Evolutionary conservation across 148 eudicot genomes (phyloP), one percentile per base, ranked within the genome.

Genomic region (Chenopodium quinoa): DNA sequence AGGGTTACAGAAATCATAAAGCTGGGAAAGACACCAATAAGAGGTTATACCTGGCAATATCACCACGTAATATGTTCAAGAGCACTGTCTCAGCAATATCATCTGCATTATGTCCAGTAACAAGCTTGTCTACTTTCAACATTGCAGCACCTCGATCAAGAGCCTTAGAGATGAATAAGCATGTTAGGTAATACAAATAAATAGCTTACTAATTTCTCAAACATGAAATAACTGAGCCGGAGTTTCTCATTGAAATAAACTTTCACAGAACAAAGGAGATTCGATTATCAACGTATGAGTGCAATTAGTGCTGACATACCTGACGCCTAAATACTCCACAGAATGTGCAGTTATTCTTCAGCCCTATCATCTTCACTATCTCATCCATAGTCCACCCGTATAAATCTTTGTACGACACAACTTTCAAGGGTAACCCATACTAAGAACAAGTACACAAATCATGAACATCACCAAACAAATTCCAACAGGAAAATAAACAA

Each of bases 371-470:
- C 88, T 96, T 96, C 86, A 96, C 99, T 76, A 96, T 96, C 78
- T 93, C 99, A 79, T 96, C 99, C 99, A 96, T 96, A 22, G 99
- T 96, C 99, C 99, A 96, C 77, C 99, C 99, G 80, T 96, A 96
- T 79, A 96, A 85, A 52, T 96, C 98, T 86, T 96, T 96, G 86
- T 96, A 96, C 13, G 98, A 96, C 46, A 96, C 99, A 74, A 96
- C 97, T 89, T 93, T 96, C 62, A 96, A 90, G 52, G 97, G 99
- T 84, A 96, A 83, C 69, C 99, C 99, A 82, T 93, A 96, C 98
- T 96, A 90, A 77, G 70, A 3, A 67, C 23, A 74, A 67, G 67
- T 11, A 40, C 34, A 58, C 20, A 77, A 23, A 8, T 63, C 64
- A 76, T 13, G 9, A 32, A 71, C 47, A 48, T 7, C 27, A 64